phyloP scores from a whole-genome alignment of 495 filamentous ascomycete genomes.

The Talaromyces stipitatus region DNA sequence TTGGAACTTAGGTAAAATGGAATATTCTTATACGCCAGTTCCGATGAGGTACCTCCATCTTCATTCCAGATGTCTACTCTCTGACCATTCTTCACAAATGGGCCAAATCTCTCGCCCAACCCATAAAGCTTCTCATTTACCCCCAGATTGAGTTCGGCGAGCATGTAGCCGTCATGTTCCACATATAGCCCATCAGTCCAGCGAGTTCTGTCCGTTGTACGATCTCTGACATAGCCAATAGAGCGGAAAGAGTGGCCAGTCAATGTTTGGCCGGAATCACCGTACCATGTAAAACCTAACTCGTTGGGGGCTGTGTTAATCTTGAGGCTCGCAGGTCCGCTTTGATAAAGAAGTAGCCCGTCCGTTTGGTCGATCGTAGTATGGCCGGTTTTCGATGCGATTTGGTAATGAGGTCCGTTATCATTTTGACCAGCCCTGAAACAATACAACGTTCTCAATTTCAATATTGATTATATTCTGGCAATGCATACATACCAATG shows the following conservation, averaged over 20 bases:
- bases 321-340: conserved; percentile 47
- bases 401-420: conserved; percentile 56
- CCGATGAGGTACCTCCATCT: conserved; percentile 62
- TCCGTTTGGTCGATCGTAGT: conserved; percentile 37
- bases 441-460: not conserved
- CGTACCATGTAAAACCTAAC: conserved; percentile 49
- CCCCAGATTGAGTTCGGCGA: conserved; percentile 52
- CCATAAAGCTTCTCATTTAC: conserved; percentile 65
- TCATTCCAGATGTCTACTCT: conserved; percentile 62
- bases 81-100: conserved; percentile 64
- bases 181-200: conserved; percentile 46
- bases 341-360: conserved; percentile 44
- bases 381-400: conserved; percentile 41
- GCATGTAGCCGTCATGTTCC: conserved; percentile 50
- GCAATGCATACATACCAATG: conserved; percentile 48
- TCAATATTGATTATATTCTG: not conserved
- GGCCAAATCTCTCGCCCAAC: conserved; percentile 63
- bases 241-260: conserved; percentile 55
- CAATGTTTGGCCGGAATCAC: conserved; percentile 37
- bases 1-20: conserved; percentile 61
- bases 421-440: conserved; percentile 33
- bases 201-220: conserved; percentile 40
- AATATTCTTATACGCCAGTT: conserved; percentile 69
- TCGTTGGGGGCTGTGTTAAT: conserved; percentile 45
- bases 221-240: conserved; percentile 48